Evolutionary conservation across 495 filamentous ascomycete species (phyloP), one percentile per base, ranked within the genome.

Genomic region (Hyaloscypha hepaticicola): DNA sequence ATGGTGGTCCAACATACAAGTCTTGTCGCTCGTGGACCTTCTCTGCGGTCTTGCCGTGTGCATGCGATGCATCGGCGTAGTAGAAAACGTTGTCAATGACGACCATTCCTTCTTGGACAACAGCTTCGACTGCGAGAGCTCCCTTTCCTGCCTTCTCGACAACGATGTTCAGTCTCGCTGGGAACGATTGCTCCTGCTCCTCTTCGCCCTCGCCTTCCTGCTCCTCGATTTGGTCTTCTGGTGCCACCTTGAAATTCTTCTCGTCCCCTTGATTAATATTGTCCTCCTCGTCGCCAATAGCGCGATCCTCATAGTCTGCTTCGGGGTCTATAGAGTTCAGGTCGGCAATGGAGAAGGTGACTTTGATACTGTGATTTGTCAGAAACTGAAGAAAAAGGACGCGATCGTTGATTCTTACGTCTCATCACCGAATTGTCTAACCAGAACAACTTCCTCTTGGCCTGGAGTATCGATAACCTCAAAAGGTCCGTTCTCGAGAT

Each of bases 301-400:
- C 72, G 49, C 75, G 69, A 71, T 88, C 85, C 73, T 88, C 84
- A 51, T 84, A 80, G 51, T 84, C 77, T 49, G 85, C 78, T 77
- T 77, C 81, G 60, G 86, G 78, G 60, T 89, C 84, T 71, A 88
- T 79, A 79, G 84, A 85, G 78, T 90, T 87, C 52, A 99, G 83
- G 75, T 97, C 96, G 68, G 90, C 87, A 73, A 97, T 93, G 67
- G 93, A 95, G 83, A 99, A 99, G 66, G 87, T 87, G 67, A 98
- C 85, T 63, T 87, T 88, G 80, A 99, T 96, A 67, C 92, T 96
- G 66, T n/a, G 9, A 45, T 11, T 27, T 45, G 61, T 75, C 58
- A 75, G 68, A 49, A 48, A 66, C 21, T 19, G 8, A 63, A n/a
- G 33, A 25, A 60, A 57, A 24, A 24, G 14, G 14, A 19, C 16